Conservation (phyloP, 208 protist genomes). For the Blastocrithidia nonstop region DNA sequence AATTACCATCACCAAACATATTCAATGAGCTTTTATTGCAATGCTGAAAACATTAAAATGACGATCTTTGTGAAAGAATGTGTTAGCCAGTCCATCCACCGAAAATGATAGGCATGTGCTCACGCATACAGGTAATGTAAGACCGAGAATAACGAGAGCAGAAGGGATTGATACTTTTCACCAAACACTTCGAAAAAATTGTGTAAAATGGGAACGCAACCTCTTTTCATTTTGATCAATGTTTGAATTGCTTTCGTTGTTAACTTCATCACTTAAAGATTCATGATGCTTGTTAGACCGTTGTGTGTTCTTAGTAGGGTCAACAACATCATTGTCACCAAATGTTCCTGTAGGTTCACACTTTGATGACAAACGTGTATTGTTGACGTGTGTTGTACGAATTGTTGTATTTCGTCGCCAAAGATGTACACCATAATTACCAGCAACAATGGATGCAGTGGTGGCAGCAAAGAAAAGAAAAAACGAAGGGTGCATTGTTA, state of each 20-base stretch:
- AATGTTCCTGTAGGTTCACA: neutral
- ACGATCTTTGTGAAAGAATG: constrained; percentile 7
- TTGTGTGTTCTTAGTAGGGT: neutral
- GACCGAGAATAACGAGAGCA: neutral
- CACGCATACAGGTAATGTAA: constrained; percentile 13
- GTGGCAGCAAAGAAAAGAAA: constrained; percentile 49
- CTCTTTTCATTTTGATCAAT: neutral
- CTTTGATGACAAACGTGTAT: neutral
- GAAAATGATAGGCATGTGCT: constrained; percentile 16
- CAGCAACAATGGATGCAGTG: constrained; percentile 24
- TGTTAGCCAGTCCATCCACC: constrained; percentile 13
- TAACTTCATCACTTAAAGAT: neutral
- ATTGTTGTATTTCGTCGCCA: constrained; percentile 30
- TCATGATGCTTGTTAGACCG: neutral
- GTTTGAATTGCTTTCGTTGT: neutral
- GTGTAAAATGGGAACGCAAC: neutral
- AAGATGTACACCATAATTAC: constrained; percentile 39
- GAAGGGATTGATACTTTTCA: neutral
- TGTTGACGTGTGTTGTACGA: neutral
- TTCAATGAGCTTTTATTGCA: neutral
- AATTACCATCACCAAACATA: constrained; percentile 9
- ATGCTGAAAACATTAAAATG: constrained; percentile 11
- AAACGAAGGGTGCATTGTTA: constrained; percentile 24
- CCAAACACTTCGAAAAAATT: neutral
- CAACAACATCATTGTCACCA: no score